phyloP scores from a whole-genome alignment of 768 basidiomycete species.

The Podaxis sp. region DNA sequence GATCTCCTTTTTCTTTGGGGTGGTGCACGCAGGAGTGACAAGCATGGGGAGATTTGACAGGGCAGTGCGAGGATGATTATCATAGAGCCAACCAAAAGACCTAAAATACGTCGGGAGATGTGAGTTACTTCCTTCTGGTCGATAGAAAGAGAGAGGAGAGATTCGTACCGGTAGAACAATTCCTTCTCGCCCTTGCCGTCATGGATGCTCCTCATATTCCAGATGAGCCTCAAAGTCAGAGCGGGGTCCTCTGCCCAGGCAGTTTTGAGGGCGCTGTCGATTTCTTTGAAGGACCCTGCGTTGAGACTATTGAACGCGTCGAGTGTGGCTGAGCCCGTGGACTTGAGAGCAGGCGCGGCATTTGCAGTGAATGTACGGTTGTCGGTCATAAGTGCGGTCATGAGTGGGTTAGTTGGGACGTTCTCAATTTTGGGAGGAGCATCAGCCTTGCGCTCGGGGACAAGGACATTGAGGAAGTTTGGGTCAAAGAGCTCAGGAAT shows the following conservation, averaged over 20 bases:
- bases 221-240: conserved; percentile 62
- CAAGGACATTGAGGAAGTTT: conserved; percentile 51
- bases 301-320: conserved; percentile 53
- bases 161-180: conserved; percentile 48
- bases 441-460: conserved; percentile 29
- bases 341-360: conserved; percentile 41
- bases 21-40: conserved; percentile 45
- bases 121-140: not conserved
- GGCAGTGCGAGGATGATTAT: conserved; percentile 66
- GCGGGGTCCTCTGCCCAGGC: conserved; percentile 57
- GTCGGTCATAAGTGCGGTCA: conserved; percentile 44
- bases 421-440: not conserved
- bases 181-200: conserved; percentile 63
- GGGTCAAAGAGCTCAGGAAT: conserved; percentile 56
- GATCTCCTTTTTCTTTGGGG: conserved; percentile 24
- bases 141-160: not conserved
- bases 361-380: conserved; percentile 49
- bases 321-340: conserved; percentile 47
- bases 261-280: conserved; percentile 35
- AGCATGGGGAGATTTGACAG: conserved; percentile 54
- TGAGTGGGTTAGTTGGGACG: conserved; percentile 41
- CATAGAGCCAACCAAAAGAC: conserved; percentile 64
- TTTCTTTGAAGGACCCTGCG: conserved; percentile 15
- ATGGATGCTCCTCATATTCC: conserved; percentile 65
- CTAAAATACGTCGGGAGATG: conserved; percentile 19